Percentiles rank a stretch among this genome's conserved stretches.
Evolutionary conservation across 371 early-diverging fungal species (phyloP).

Genomic region (Haplosporangium sp.): DNA sequence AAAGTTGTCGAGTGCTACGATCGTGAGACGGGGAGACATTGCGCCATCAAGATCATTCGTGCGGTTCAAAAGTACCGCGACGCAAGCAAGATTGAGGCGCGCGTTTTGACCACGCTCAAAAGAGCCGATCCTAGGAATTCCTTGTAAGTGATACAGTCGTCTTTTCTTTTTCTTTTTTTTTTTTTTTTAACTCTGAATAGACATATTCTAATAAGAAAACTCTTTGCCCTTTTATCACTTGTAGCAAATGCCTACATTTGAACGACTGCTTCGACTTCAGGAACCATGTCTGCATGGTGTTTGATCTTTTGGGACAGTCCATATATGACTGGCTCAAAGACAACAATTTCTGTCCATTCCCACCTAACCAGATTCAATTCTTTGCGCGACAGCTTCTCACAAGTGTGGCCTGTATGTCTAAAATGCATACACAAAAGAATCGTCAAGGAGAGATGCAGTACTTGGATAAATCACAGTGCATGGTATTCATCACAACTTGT

Average conservation of each 20-base stretch:
- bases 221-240: not conserved
- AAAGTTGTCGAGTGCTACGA: constrained; percentile 94
- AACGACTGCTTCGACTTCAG: constrained; percentile 84
- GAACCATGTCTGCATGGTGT: constrained; percentile 97
- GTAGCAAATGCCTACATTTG: constrained; percentile 68
- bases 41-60: constrained; percentile 92
- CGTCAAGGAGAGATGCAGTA: not conserved
- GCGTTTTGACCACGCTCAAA: constrained; percentile 83
- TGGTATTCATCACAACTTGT: too few species aligned
- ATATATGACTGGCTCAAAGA: constrained; percentile 95
- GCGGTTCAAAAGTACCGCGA: constrained; percentile 95
- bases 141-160: constrained; percentile 58
- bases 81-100: constrained; percentile 90
- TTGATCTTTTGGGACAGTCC: constrained; percentile 87
- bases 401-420: constrained; percentile 73
- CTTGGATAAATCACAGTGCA: too few species aligned
- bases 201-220: not conserved
- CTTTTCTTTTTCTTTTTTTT: not conserved
- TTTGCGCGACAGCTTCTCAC: constrained; percentile 83
- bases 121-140: constrained; percentile 78
- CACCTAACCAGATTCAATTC: constrained; percentile 83
- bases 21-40: constrained; percentile 62
- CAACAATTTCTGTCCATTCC: constrained; percentile 90
- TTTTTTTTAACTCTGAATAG: not conserved
- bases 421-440: not conserved